phyloP scores from a whole-genome alignment of 257 asterid species.

The Lithospermum erythrorhizon region DNA sequence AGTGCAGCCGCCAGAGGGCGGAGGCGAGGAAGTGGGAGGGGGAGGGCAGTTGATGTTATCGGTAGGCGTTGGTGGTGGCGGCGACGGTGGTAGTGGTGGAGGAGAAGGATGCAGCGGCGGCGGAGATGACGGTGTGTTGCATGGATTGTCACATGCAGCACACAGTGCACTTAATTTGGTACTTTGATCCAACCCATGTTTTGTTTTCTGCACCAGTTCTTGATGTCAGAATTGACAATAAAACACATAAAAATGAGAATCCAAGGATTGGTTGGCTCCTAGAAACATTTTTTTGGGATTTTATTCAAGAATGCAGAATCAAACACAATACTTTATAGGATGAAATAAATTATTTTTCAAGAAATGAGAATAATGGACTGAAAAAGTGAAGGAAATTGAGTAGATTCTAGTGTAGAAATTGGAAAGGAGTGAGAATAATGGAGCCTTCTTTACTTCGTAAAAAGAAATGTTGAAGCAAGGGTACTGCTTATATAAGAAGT shows the following conservation, averaged over 20 bases:
- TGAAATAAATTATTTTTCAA: too few species aligned
- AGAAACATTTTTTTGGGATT: background rate
- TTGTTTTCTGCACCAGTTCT: slow-evolving; percentile 15
- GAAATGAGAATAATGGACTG: background rate
- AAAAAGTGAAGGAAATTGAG: background rate
- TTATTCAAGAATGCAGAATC: too few species aligned
- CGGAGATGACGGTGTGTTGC: slow-evolving; percentile 63
- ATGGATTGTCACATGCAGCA: slow-evolving; percentile 88
- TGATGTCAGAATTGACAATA: slow-evolving; percentile 15
- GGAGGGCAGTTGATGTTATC: slow-evolving; percentile 48
- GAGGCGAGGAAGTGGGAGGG: slow-evolving; percentile 24
- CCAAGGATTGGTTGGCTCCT: background rate
- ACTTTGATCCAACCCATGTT: slow-evolving; percentile 77
- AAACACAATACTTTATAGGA: too few species aligned
- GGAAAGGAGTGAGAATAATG: background rate
- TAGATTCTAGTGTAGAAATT: too few species aligned
- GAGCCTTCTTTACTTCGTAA: too few species aligned
- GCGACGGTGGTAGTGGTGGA: slow-evolving; percentile 23
- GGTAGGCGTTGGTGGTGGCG: slow-evolving; percentile 27
- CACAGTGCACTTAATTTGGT: slow-evolving; percentile 90
- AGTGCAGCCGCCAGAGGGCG: slow-evolving; percentile 9
- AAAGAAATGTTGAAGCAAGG: background rate
- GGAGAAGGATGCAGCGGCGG: slow-evolving; percentile 34
- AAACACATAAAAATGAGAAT: slow-evolving; percentile 10
- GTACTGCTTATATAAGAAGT: too few species aligned